A percentile compares a stretch with the other conserved stretches of the same genome.
Evolutionary conservation across 1,139 yeast genomes (phyloP).

Genomic region (Hemisphaericaspora lyxosophila): DNA sequence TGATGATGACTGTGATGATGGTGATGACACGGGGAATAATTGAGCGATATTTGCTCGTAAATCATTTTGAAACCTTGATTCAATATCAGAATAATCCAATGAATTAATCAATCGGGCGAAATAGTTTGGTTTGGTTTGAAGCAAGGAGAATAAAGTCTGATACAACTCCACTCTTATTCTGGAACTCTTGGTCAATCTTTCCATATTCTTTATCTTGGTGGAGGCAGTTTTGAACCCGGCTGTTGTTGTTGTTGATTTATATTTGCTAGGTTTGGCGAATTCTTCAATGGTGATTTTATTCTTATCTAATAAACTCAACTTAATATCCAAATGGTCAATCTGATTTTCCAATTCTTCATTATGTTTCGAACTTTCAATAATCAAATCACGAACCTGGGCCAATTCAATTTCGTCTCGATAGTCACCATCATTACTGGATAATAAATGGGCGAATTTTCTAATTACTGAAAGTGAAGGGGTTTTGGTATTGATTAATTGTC

Average conservation of each 20-base stretch:
- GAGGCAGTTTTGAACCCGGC: conserved; percentile 30
- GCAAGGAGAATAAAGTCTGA: conserved; percentile 74
- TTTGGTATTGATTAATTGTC: conserved; percentile 61
- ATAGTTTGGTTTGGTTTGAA: conserved; percentile 84
- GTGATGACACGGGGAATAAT: conserved; percentile 44
- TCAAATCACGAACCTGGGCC: conserved; percentile 65
- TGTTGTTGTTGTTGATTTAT: conserved; percentile 24
- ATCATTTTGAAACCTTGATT: conserved; percentile 24
- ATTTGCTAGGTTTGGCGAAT: conserved; percentile 47
- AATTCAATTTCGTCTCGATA: conserved; percentile 74
- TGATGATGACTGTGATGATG: conserved; percentile 31
- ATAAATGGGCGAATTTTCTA: conserved; percentile 70
- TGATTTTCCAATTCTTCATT: conserved; percentile 72
- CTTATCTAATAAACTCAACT: conserved; percentile 73
- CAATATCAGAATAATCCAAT: conserved; percentile 21
- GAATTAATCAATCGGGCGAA: conserved; percentile 52
- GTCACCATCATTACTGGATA: conserved; percentile 74
- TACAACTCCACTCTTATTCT: conserved; percentile 56
- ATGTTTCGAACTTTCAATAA: conserved; percentile 58
- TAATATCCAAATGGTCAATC: conserved; percentile 78
- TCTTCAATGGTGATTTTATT: conserved; percentile 82
- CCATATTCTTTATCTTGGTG: conserved; percentile 24
- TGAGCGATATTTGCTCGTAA: conserved; percentile 50
- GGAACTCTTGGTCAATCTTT: conserved; percentile 35
- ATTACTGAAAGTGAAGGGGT: conserved; percentile 82